phyloP scores from a whole-genome alignment of 2,329 filamentous ascomycete species.

The Mycocentrospora acerina region DNA sequence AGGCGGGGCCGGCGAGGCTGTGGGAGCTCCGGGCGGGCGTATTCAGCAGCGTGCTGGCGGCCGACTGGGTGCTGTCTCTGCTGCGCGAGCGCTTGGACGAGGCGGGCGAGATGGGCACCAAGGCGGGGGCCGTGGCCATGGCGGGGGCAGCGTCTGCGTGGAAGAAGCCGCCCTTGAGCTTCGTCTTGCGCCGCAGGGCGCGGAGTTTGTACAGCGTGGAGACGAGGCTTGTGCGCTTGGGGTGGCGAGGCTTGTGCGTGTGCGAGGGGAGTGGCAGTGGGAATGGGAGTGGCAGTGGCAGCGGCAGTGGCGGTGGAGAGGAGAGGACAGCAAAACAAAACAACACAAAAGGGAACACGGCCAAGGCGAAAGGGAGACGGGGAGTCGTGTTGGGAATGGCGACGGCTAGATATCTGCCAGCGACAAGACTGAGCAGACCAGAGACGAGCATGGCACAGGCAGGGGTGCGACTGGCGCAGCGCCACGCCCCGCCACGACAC shows the following conservation, averaged over 20 bases:
- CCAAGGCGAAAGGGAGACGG: too few relatives aligned
- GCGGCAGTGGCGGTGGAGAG: too few relatives aligned
- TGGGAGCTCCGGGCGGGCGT: conserved; percentile 31
- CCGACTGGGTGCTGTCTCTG: conserved; percentile 39
- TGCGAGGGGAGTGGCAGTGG: conserved; percentile 9
- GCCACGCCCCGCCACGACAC: too few relatives aligned
- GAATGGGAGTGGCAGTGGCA: background rate
- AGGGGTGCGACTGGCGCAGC: too few relatives aligned
- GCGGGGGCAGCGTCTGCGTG: conserved; percentile 18
- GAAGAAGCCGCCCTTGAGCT: conserved; percentile 32
- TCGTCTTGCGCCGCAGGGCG: conserved; percentile 44
- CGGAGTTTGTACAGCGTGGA: conserved; percentile 45
- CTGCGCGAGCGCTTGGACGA: conserved; percentile 45
- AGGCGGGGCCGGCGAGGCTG: conserved; percentile 32
- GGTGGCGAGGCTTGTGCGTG: too few relatives aligned
- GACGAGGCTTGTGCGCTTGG: too few relatives aligned
- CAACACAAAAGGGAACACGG: too few relatives aligned
- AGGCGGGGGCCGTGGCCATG: background rate
- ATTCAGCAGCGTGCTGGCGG: conserved; percentile 27
- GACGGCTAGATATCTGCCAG: too few relatives aligned
- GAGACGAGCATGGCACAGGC: too few relatives aligned
- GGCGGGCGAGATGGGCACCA: conserved; percentile 27
- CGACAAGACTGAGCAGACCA: too few relatives aligned
- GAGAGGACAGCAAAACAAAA: too few relatives aligned
- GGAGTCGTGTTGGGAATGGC: too few relatives aligned